Percentiles rank a stretch among this genome's conserved stretches.
Conservation (phyloP, 2,329 filamentous ascomycete genomes). For the Exutisphaerella laricina region DNA sequence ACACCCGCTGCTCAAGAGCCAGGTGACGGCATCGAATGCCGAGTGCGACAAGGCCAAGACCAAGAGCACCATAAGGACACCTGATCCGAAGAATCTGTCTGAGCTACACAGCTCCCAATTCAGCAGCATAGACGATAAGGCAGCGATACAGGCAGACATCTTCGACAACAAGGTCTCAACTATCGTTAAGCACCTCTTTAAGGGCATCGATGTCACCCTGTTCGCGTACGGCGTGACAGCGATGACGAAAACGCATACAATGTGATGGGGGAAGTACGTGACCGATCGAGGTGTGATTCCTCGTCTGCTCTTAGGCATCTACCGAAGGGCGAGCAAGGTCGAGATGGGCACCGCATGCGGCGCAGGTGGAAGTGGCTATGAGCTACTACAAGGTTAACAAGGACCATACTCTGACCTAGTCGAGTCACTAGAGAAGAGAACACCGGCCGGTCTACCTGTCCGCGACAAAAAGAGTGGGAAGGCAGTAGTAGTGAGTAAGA, state of each 20-base stretch:
- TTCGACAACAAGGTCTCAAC: conserved; percentile 89
- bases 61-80: conserved; percentile 69
- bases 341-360: conserved; percentile 49
- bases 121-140: conserved; percentile 81
- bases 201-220: conserved; percentile 97
- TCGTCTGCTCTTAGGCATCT: conserved; percentile 59
- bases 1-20: too few species aligned
- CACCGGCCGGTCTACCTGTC: conserved; percentile 73
- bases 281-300: conserved; percentile 60
- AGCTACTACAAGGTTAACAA: conserved; percentile 84
- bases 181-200: conserved; percentile 85
- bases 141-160: conserved; percentile 75
- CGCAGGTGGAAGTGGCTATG: conserved; percentile 80
- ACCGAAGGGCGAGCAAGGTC: conserved; percentile 53
- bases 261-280: conserved; percentile 60
- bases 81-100: conserved; percentile 84
- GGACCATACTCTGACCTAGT: conserved; percentile 90
- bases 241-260: conserved; percentile 96
- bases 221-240: conserved; percentile 97
- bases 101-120: conserved; percentile 95
- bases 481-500: conserved; percentile 90
- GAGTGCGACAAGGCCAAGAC: conserved; percentile 37
- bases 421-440: conserved; percentile 78
- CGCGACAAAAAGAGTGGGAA: conserved; percentile 92
- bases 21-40: conserved; percentile 61